Evolutionary conservation across 2,329 filamentous ascomycete species (phyloP).

Genomic region (Aspergillus eucalypticola): DNA sequence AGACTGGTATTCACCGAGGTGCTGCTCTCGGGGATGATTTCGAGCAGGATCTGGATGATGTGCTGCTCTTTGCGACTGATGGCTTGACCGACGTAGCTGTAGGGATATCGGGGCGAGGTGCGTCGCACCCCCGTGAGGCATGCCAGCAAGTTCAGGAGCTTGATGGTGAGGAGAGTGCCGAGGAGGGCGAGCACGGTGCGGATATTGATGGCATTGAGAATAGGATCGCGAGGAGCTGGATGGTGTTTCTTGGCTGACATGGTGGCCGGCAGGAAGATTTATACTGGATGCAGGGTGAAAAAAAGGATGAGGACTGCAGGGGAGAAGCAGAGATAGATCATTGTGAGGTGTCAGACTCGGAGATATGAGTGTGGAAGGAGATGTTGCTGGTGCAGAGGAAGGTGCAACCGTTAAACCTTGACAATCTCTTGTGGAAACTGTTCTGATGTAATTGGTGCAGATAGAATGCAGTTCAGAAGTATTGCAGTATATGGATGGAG

Average conservation of each 20-base stretch:
- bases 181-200: neutral
- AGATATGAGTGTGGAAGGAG: neutral
- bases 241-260: conserved; percentile 2
- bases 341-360: conserved; percentile 1
- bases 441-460: no score
- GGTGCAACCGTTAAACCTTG: neutral
- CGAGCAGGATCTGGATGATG: conserved; percentile 24
- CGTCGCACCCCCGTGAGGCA: conserved; percentile 18
- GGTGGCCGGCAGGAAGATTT: neutral
- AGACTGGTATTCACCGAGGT: neutral
- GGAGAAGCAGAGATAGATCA: neutral
- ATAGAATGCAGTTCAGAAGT: no score
- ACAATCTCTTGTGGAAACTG: no score
- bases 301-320: conserved; percentile 1
- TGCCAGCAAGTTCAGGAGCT: conserved; percentile 26
- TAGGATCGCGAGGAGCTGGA: neutral
- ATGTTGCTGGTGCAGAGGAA: neutral
- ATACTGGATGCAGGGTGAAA: neutral
- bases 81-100: conserved; percentile 13
- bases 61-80: conserved; percentile 27
- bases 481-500: no score
- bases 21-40: conserved; percentile 16
- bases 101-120: conserved; percentile 13
- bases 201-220: neutral
- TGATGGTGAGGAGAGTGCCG: conserved; percentile 22